These are phyloP conservation scores for Sugiyamaella boreocaroliniensis DNA, from an alignment of 805 yeast genomes.

Conservation along the genomic window DNA sequence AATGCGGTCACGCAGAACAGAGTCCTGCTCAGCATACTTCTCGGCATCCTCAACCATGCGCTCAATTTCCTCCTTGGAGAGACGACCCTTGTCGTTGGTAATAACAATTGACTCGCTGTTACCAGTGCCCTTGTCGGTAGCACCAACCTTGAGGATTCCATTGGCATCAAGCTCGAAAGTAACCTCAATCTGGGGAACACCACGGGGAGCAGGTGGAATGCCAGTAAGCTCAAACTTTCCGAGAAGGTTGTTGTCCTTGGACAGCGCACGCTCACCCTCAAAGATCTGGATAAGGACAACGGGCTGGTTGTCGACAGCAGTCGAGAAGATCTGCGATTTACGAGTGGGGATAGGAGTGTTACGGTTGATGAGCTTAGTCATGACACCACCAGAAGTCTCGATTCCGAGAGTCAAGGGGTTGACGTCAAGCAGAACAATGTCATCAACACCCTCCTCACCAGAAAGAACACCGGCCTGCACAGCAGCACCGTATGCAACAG, in stretches of 20 bases:
- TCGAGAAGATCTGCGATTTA: constrained; percentile 91
- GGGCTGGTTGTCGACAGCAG: constrained; percentile 95
- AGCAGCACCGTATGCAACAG: constrained; percentile 99
- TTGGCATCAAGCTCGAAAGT: constrained; percentile 84
- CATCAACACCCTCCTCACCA: constrained; percentile 92
- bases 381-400: constrained; percentile 95
- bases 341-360: constrained; percentile 94
- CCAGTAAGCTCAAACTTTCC: constrained; percentile 84
- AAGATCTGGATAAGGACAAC: constrained; percentile 89
- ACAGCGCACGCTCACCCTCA: constrained; percentile 95
- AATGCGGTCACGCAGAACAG: constrained; percentile 71
- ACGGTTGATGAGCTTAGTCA: constrained; percentile 92
- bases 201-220: constrained; percentile 88
- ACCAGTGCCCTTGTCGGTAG: constrained; percentile 92
- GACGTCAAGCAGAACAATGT: constrained; percentile 83
- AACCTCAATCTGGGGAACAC: constrained; percentile 85
- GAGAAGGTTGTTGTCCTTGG: constrained; percentile 84
- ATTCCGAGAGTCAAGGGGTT: constrained; percentile 93
- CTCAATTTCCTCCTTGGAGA: constrained; percentile 88
- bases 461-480: constrained; percentile 97
- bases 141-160: constrained; percentile 80
- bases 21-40: constrained; percentile 87
- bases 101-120: constrained; percentile 85
- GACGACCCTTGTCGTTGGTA: constrained; percentile 90
- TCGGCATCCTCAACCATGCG: constrained; percentile 98